Conservation (phyloP, 768 basidiomycete genomes). For the Pulveroboletus frians region DNA sequence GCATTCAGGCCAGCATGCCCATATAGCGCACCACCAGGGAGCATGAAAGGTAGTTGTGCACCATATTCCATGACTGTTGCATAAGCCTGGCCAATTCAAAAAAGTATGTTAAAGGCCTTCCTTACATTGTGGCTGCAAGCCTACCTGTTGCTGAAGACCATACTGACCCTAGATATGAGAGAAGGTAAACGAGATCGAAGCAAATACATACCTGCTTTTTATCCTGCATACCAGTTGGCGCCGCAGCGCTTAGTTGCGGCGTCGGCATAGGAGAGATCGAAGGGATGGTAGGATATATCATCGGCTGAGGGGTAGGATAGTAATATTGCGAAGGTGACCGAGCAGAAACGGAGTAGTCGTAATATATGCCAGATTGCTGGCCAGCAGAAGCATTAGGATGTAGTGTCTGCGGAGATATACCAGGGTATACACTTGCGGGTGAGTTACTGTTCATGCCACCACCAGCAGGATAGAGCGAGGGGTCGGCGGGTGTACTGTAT, state of each 20-base stretch:
- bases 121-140: conserved; percentile 14
- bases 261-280: conserved; percentile 51
- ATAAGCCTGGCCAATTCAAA: conserved; percentile 33
- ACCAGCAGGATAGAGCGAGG: conserved; percentile 45
- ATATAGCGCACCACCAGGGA: conserved; percentile 43
- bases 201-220: conserved; percentile 54
- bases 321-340: conserved; percentile 57
- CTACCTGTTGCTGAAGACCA: conserved; percentile 44
- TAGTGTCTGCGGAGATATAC: conserved; percentile 37
- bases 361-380: conserved; percentile 53
- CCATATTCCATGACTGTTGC: conserved; percentile 44
- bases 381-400: conserved; percentile 40
- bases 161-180: conserved; percentile 30
- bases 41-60: conserved; percentile 41
- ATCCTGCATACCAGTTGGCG: conserved; percentile 39
- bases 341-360: conserved; percentile 48
- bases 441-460: conserved; percentile 42
- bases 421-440: conserved; percentile 46
- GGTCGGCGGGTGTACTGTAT: conserved; percentile 48
- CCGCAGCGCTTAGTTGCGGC: conserved; percentile 40
- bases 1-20: conserved; percentile 33
- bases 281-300: conserved; percentile 52
- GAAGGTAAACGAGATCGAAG: conserved; percentile 3
- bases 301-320: conserved; percentile 51
- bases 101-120: background rate